Conservation (phyloP, 202 grass and related monocot genomes). For the Digitaria exilis region DNA sequence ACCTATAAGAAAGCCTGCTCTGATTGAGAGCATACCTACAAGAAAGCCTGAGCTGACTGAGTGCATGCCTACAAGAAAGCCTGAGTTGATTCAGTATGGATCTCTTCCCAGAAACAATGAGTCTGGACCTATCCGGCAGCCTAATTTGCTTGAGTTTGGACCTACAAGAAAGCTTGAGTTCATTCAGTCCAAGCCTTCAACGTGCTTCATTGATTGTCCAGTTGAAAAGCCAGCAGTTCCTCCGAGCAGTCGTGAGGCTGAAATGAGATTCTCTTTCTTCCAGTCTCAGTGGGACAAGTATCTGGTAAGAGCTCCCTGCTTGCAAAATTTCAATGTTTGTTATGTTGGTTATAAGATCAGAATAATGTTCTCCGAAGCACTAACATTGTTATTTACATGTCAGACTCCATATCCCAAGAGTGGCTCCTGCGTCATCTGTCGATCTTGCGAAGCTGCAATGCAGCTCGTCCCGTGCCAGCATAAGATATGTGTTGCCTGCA, state of each 20-base stretch:
- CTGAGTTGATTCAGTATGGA: conserved; percentile 3
- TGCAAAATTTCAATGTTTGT: conserved; percentile 11
- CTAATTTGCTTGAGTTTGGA: conserved; percentile 30
- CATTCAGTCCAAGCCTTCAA: conserved; percentile 34
- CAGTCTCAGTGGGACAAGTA: conserved; percentile 65
- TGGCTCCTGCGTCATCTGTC: conserved; percentile 59
- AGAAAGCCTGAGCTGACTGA: conserved; percentile 6
- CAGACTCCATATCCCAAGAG: conserved; percentile 47
- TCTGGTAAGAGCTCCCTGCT: conserved; percentile 44
- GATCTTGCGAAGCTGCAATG: conserved; percentile 47
- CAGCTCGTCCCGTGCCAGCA: conserved; percentile 63
- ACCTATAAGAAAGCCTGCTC: too few species aligned
- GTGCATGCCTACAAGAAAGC: conserved; percentile 13
- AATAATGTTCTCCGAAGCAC: conserved; percentile 14
- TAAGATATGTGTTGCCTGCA: conserved; percentile 59
- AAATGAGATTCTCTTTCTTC: conserved; percentile 61
- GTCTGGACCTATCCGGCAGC: neutral
- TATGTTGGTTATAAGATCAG: neutral
- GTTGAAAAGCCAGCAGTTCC: conserved; percentile 43
- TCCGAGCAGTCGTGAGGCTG: conserved; percentile 33
- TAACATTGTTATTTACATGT: conserved; percentile 27
- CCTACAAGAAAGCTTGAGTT: conserved; percentile 38
- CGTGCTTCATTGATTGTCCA: conserved; percentile 42
- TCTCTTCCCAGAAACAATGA: conserved; percentile 21
- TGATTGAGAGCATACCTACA: neutral